Evolutionary conservation across 768 basidiomycete genomes (phyloP).

Genomic region (Mycena albidolilacea): DNA sequence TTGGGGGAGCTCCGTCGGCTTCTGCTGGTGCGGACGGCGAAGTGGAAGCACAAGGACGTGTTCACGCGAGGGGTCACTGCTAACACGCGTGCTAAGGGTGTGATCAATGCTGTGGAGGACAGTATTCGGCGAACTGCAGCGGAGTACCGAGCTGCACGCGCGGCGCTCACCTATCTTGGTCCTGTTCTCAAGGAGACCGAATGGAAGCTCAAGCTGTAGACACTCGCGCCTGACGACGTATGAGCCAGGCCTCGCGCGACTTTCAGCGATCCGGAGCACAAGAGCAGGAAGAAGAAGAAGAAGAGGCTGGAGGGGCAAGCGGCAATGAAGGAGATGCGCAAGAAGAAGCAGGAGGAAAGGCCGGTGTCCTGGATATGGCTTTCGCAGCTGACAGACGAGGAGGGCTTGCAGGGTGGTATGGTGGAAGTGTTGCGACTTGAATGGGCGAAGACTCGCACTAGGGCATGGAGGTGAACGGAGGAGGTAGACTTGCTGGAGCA

Average conservation of each 20-base stretch:
- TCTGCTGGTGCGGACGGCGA: not conserved
- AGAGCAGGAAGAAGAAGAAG: not conserved
- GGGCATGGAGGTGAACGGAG: too few species aligned
- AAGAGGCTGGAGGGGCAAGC: not conserved
- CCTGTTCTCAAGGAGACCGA: slow-evolving; percentile 8
- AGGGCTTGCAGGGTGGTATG: too few species aligned
- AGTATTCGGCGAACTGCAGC: not conserved
- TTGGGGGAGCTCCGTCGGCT: not conserved
- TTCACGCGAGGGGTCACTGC: too few species aligned
- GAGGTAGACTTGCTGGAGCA: too few species aligned
- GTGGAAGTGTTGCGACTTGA: too few species aligned
- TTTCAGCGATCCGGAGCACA: slow-evolving; percentile 1
- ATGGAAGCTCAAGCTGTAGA: slow-evolving; percentile 36
- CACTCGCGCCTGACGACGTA: slow-evolving; percentile 34
- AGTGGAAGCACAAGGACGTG: not conserved
- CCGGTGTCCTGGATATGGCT: too few species aligned
- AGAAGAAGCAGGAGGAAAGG: too few species aligned
- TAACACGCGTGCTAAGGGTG: not conserved
- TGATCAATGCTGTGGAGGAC: not conserved
- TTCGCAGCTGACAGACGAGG: too few species aligned
- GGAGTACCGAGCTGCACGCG: slow-evolving; percentile 11
- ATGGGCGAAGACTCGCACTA: too few species aligned
- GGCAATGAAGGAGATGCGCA: too few species aligned
- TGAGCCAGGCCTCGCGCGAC: slow-evolving; percentile 33
- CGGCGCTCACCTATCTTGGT: slow-evolving; percentile 31